Percentiles rank a stretch among this genome's conserved stretches.
Conservation (phyloP, 768 basidiomycete species). For the Agaricus sinodeliciosus region DNA sequence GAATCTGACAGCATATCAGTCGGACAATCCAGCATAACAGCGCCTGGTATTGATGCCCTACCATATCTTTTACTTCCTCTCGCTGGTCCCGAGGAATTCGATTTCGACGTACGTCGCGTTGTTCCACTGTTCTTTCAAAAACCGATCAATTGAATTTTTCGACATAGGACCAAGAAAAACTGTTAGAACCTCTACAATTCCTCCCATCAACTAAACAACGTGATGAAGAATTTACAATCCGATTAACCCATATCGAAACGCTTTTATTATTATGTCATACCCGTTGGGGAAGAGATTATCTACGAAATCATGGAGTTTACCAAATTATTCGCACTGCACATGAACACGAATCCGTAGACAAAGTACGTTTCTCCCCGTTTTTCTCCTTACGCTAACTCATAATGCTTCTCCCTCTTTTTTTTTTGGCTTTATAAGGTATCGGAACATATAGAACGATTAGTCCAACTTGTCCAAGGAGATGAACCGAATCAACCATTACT, state of each 20-base stretch:
- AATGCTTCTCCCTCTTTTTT: background rate
- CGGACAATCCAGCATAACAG: conserved; percentile 46
- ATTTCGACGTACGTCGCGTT: conserved; percentile 63
- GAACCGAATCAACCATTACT: conserved; percentile 48
- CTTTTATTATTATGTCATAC: conserved; percentile 86
- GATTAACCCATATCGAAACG: conserved; percentile 84
- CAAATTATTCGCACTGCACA: conserved; percentile 78
- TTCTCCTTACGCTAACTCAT: background rate
- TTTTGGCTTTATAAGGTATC: conserved; percentile 47
- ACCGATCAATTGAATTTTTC: background rate
- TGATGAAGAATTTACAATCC: conserved; percentile 69
- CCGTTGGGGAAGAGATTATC: conserved; percentile 78
- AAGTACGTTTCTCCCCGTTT: conserved; percentile 35
- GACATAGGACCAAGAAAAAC: conserved; percentile 75
- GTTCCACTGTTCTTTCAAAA: background rate
- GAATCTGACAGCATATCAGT: conserved; percentile 53
- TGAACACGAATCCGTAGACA: conserved; percentile 70
- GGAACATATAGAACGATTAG: conserved; percentile 84
- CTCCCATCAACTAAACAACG: conserved; percentile 79
- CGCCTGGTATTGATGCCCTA: conserved; percentile 79
- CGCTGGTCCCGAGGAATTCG: conserved; percentile 93
- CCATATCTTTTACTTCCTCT: conserved; percentile 84
- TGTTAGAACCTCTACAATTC: conserved; percentile 82
- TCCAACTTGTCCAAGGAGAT: conserved; percentile 75
- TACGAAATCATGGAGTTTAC: conserved; percentile 80